A percentile compares a stretch with the other conserved stretches of the same genome.
These are phyloP conservation scores for Spathaspora girioi DNA, from an alignment of 805 yeast species.

Conservation along the genomic window DNA sequence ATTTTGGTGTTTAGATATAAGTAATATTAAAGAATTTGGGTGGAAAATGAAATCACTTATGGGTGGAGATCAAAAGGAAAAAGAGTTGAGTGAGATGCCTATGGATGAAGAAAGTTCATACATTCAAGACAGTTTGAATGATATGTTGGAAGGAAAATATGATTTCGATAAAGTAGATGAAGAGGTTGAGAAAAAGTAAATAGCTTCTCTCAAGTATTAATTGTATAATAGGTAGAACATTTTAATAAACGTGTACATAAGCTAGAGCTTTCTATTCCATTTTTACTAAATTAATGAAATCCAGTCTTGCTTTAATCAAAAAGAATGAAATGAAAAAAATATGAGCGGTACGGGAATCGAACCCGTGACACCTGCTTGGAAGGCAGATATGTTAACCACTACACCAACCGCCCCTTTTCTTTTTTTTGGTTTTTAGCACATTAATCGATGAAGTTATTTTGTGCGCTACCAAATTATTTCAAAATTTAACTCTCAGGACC, in stretches of 20 bases:
- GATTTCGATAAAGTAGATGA: slow-evolving; percentile 20
- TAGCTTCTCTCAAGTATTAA: not conserved
- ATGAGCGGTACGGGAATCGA: slow-evolving; percentile 89
- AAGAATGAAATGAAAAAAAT: slow-evolving; percentile 24
- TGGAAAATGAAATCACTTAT: slow-evolving; percentile 56
- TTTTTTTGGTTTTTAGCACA: not conserved
- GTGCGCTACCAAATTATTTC: not conserved
- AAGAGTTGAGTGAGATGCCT: slow-evolving; percentile 35
- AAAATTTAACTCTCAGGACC: too few relatives aligned
- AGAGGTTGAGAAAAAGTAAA: not conserved
- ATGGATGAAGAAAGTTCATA: slow-evolving; percentile 57
- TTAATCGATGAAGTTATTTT: not conserved
- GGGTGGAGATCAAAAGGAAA: slow-evolving; percentile 66
- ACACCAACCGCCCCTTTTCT: slow-evolving; percentile 74
- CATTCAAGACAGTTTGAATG: slow-evolving; percentile 54
- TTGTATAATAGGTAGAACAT: not conserved
- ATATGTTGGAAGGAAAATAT: slow-evolving; percentile 44
- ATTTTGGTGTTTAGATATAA: slow-evolving; percentile 78
- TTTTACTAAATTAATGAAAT: not conserved
- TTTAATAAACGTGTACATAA: not conserved
- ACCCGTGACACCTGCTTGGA: slow-evolving; percentile 94
- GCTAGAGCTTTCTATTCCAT: not conserved
- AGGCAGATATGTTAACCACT: slow-evolving; percentile 91
- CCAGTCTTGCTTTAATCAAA: too few relatives aligned
- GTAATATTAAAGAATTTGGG: slow-evolving; percentile 67